Base-by-base conservation (phyloP, 2,329 filamentous ascomycete species). In the Torrubiella hemipterigena region DNA sequence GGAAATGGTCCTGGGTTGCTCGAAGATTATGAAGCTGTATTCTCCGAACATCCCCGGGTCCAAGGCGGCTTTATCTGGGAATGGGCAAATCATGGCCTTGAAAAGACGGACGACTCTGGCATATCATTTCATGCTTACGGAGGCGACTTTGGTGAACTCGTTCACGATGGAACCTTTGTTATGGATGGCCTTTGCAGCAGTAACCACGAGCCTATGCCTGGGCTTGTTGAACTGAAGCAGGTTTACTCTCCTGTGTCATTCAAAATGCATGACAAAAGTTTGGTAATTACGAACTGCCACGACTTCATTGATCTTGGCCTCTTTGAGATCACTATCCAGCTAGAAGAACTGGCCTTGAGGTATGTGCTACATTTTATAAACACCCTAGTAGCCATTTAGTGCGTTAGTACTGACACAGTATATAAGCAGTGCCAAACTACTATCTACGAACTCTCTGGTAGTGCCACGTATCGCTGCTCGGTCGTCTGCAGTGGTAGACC, bases 1-100 rank as follows among this genome's bases (percentile, higher is more conserved):
- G 80, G 80, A 5, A 84, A 83, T 42, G 79, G 77, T 0, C 80
- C 80, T 0, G 79, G 80, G 2, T 70, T 69, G 21, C 61, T 84
- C 9, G 67, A 77, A 37, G 78, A 82, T 37, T 84, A 84, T 37
- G 61, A 78, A 30, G 60, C 73, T 24, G 62, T 66, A 0, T 84
- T 82, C 54, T 66, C 69, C 19, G 61, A 62, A 17, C 58, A 79
- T 36, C 66, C 66, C 1, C 63, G 66, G 3, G 61, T 82, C 0
- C 77, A 81, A 44, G 78, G 78, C 9, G 78, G 77, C 0, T 76
- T 68, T 38, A 67, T 77, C 42, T 78, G 73, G 73, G 73, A 77
- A 43, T 78, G 73, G 73, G 69, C 67, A 0, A 77, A 75, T 50
- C 71, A 76, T 32, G 69, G 71, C 1, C 49, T 76, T 2, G 63